Percentiles rank a stretch among this genome's conserved stretches.
Conservation (phyloP, 1,139 yeast genomes). For the Geotrichum australiense region DNA sequence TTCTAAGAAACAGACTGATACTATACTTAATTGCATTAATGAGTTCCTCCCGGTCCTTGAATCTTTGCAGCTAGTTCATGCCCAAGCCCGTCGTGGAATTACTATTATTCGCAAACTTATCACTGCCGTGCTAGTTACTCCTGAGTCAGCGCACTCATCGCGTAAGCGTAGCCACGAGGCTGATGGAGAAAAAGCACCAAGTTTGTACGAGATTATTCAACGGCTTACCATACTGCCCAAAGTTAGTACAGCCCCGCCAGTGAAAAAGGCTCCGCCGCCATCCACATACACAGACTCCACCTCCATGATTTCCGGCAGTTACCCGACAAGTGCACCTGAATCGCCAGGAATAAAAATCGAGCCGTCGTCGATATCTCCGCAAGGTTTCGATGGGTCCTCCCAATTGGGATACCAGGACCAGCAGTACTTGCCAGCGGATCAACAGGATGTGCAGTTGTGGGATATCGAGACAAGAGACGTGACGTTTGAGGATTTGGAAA, state of each 20-base stretch:
- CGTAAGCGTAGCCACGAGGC: constrained; percentile 4
- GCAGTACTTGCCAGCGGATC: not conserved
- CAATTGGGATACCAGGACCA: not conserved
- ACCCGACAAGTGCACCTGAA: not conserved
- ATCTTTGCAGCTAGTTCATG: constrained; percentile 12
- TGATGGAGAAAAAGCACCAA: constrained; percentile 9
- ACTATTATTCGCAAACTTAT: constrained; percentile 15
- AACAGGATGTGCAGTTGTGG: not conserved
- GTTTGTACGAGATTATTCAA: constrained; percentile 17
- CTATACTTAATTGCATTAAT: constrained; percentile 14
- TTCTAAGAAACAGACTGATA: constrained; percentile 10
- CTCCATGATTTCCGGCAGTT: not conserved
- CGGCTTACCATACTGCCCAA: constrained; percentile 16
- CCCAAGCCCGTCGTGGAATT: constrained; percentile 18
- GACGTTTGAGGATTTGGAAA: constrained; percentile 16
- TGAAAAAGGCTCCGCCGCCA: not conserved
- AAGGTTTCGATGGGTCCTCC: too few relatives aligned
- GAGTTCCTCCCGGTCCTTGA: constrained; percentile 13
- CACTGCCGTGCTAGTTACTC: constrained; percentile 10
- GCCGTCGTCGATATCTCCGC: not conserved
- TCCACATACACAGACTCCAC: not conserved
- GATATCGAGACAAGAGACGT: constrained; percentile 7
- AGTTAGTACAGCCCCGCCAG: constrained; percentile 17
- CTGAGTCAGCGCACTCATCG: constrained; percentile 5
- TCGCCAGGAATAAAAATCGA: not conserved